These are phyloP conservation scores for Euphorbia lathyris DNA, from an alignment of 345 rosid genomes.

Conservation along the genomic window DNA sequence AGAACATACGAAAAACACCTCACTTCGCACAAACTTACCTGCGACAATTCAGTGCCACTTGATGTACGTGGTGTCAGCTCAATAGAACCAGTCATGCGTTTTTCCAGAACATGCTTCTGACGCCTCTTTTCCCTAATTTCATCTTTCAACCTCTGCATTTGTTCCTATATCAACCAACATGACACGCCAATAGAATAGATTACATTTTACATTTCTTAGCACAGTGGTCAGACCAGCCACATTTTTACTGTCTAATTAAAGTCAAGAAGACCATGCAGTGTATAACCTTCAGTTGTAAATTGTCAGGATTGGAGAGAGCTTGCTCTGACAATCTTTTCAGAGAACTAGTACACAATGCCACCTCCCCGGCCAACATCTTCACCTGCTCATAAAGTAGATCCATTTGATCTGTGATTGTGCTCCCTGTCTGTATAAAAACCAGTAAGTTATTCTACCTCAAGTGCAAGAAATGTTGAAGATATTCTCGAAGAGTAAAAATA, in stretches of 20 bases:
- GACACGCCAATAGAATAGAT: background rate
- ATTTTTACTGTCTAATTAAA: slow-evolving; percentile 6
- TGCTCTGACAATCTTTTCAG: slow-evolving; percentile 62
- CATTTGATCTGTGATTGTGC: slow-evolving; percentile 63
- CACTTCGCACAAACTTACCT: slow-evolving; percentile 32
- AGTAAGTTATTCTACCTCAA: slow-evolving; percentile 13
- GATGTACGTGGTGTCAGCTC: slow-evolving; percentile 38
- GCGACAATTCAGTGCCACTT: slow-evolving; percentile 41
- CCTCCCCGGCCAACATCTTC: slow-evolving; percentile 71
- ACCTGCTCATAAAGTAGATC: slow-evolving; percentile 74
- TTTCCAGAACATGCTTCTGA: slow-evolving; percentile 54
- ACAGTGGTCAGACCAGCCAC: background rate
- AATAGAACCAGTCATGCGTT: slow-evolving; percentile 59
- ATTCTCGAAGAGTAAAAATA: background rate
- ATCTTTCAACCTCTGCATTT: slow-evolving; percentile 51
- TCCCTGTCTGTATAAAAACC: slow-evolving; percentile 41
- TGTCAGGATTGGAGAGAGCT: slow-evolving; percentile 43
- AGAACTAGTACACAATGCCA: slow-evolving; percentile 61
- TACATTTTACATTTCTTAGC: background rate
- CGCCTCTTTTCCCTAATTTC: slow-evolving; percentile 63
- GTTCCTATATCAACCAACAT: slow-evolving; percentile 37
- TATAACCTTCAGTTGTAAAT: slow-evolving; percentile 45
- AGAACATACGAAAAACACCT: slow-evolving; percentile 1
- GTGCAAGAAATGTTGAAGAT: slow-evolving; percentile 9
- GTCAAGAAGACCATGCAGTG: background rate